These are phyloP conservation scores for Aspergillus floridensis DNA, from an alignment of 2,329 filamentous ascomycete species.

Conservation along the genomic window DNA sequence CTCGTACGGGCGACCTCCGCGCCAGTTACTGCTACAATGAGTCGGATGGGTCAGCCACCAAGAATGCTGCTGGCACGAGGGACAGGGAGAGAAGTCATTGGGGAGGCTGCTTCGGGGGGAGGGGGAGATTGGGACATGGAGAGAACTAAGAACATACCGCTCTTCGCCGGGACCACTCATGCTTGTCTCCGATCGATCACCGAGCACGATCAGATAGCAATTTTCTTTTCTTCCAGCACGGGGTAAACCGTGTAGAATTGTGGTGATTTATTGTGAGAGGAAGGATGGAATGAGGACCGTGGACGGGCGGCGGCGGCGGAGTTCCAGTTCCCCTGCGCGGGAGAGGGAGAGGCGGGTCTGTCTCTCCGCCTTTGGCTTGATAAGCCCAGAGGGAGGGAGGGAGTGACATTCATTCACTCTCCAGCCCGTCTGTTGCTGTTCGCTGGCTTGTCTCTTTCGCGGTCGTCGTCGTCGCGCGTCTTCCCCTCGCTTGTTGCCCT, in stretches of 20 bases:
- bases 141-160: constrained; percentile 27
- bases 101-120: neutral
- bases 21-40: constrained; percentile 32
- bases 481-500: constrained; percentile 3
- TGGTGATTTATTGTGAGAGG: neutral
- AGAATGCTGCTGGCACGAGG: neutral
- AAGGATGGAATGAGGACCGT: neutral
- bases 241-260: neutral
- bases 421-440: neutral
- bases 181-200: constrained; percentile 14
- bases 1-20: constrained; percentile 37
- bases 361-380: constrained; percentile 15
- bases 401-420: neutral
- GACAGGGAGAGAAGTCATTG: neutral
- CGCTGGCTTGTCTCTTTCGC: neutral
- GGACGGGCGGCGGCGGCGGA: neutral
- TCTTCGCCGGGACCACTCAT: constrained; percentile 41
- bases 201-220: neutral
- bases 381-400: neutral
- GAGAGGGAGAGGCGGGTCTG: neutral
- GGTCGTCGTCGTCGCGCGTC: constrained; percentile 12
- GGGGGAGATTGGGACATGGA: neutral
- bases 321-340: neutral
- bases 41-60: neutral
- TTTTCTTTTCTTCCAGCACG: neutral